Evolutionary conservation across 2,329 filamentous ascomycete species (phyloP), one percentile per base, ranked within the genome.

Genomic region (Arthrobotrys sinensis): DNA sequence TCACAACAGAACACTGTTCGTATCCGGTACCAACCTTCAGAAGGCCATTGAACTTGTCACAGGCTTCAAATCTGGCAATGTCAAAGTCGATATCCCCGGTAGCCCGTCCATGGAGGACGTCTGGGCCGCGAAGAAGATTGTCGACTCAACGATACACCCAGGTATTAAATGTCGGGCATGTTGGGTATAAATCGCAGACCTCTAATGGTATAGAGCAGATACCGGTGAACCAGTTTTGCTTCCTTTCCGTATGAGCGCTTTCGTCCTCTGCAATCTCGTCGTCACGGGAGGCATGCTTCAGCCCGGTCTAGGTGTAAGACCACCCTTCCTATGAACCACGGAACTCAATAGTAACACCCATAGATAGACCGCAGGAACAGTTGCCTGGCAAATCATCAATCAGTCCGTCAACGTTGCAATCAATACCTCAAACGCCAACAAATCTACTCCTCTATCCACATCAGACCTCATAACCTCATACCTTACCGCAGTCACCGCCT

Each of bases 361-460:
- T 16, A 16, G 11, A 36, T 52, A 76, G 77, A 76, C 71, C 45
- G 46, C 36, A 48, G 96, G 95, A 65, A 97, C 93, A 4, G 88
- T 98, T 43, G 91, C 91, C 81, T 99, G 96, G 96, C 96, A 99
- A 86, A 90, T 97, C 75, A 90, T 92, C 81, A 99, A 99, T 86
- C 96, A 99, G 86, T 97, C 94, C 11, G 91, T 99, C 82, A 99
- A 99, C 84, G 96, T 99, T 32, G 95, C 93, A 81, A 95, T 99
- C 88, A 99, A 99, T 88, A 94, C 90, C 84, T 93, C 95, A 83
- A 99, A 99, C 85, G 93, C 95, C 80, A 99, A 99, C 89, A 99
- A 99, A 85, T 97, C 94, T 45, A 94, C 93, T 2, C 93, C 95
- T 0, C 89, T 98, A 80, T 92, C 92, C 19, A 91, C 90, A 76